Evolutionary conservation across 352 stramenopile genomes (phyloP), one percentile per base, ranked within the genome.

Genomic region (Blastocystis sp.): DNA sequence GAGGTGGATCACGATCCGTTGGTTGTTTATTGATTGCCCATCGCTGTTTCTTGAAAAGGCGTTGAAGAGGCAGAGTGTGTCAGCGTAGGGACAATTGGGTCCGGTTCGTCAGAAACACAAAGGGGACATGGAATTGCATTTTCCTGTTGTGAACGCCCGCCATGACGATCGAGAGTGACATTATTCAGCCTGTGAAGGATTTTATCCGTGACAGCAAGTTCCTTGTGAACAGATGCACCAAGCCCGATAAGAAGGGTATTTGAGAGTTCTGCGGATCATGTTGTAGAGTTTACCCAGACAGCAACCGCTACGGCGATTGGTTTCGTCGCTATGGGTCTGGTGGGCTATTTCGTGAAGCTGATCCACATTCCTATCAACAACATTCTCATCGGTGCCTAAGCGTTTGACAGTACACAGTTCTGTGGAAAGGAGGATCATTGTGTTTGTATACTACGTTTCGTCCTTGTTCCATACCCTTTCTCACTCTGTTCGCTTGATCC

Each of bases 361-460:
- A 94, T 99, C 90, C 96, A 98, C 93, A 99, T 99, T 90, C 96
- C 96, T 57, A 98, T 99, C 92, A 98, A 99, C 93, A 98, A 99
- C 93, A 98, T 99, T 92, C 93, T 99, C 40, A 94, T 98, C 79
- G 94, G 95, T 89, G 92, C 91, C 66, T 95, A 94, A 91, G 42
- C 48, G 34, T 34, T 34, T 34, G 28, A 34, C 0, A 34, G 28
- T 34, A 34, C 28, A 34, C 28, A 34, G 28, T 34, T 34, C 28
- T 34, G 28, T 34, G 28, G 28, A 34, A 34, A 34, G 28, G 0
- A 34, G 28, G 28, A 34, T 34, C 28, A 34, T 34, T 34, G 28
- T 34, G 28, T 34, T 34, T 34, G 28, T 34, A 34, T 34, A 34
- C 28, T 34, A 34, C 28, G 28, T 34, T 34, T 34, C 28, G 28